phyloP scores from a whole-genome alignment of 2,329 filamentous ascomycete species.

The Chaetoscypha palmicola region DNA sequence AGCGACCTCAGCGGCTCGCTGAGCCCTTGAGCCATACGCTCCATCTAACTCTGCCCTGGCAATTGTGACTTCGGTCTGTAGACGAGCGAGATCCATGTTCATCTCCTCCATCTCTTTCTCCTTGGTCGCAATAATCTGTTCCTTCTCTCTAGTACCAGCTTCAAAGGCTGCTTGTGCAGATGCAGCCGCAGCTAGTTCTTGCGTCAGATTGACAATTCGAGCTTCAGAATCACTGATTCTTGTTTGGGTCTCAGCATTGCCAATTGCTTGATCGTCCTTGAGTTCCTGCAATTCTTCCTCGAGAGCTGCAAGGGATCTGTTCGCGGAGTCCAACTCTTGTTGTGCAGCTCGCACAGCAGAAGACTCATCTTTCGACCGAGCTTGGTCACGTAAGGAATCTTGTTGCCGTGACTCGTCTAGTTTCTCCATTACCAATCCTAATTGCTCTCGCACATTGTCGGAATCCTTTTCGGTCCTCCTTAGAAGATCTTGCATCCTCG shows the following conservation, averaged over 20 bases:
- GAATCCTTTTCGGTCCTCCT: constrained; percentile 31
- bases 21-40: constrained; percentile 74
- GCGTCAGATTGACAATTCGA: constrained; percentile 22
- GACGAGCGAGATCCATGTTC: constrained; percentile 56
- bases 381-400: constrained; percentile 19
- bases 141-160: constrained; percentile 23
- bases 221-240: constrained; percentile 25
- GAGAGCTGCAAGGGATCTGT: constrained; percentile 27
- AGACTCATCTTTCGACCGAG: constrained; percentile 20
- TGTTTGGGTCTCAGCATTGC: constrained; percentile 25
- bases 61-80: constrained; percentile 79
- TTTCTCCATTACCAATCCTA: constrained; percentile 30
- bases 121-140: constrained; percentile 30
- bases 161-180: constrained; percentile 20
- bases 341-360: constrained; percentile 18
- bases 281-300: constrained; percentile 29
- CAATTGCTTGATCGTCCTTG: constrained; percentile 24
- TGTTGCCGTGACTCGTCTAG: constrained; percentile 27
- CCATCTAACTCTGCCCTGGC: constrained; percentile 86
- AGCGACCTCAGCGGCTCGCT: constrained; percentile 60
- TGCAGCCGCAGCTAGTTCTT: constrained; percentile 21
- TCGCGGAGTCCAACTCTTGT: constrained; percentile 24
- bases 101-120: constrained; percentile 46
- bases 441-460: constrained; percentile 26
- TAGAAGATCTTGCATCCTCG: constrained; percentile 34